Evolutionary conservation across 352 stramenopile genomes (phyloP), one percentile per base, ranked within the genome.

Genomic region (Halophytophthora batemanensis): DNA sequence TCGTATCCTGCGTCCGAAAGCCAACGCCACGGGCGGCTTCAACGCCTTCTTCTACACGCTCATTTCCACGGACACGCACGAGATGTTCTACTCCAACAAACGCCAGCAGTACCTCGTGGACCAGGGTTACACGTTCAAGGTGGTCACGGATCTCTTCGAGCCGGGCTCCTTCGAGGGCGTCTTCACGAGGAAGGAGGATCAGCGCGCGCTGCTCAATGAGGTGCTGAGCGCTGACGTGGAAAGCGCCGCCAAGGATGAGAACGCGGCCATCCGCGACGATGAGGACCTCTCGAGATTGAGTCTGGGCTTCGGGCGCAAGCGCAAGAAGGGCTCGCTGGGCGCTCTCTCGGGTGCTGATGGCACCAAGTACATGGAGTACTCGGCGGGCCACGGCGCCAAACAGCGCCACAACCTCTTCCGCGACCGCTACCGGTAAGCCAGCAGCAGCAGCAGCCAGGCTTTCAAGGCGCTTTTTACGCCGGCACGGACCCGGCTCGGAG

Each of bases 41-140:
- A 99, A 99, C 65, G 97, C 97, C 5, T 99, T 99, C 77, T 99
- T 99, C 66, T 99, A 99, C 80, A 99, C 98, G 28, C 80, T 99
- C 21, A 97, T 99, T 41, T 98, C 95, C 46, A 98, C 93, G 8
- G 97, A 99, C 70, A 99, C 97, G 41, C 88, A 97, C 61, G 98
- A 99, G 61, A 99, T 99, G 97, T 99, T 97, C 61, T 99, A 99
- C 77, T 98, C 88, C 34, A 96, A 98, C 49, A 99, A 99, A 67
- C 82, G 98, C 2, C 97, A 99, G 69, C 96, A 99, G 69, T 99
- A 99, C 70, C 83, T 99, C 17, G 97, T 99, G 52, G 97, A 99
- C 72, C 98, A 99, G 67, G 98, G 98, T 44, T 99, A 99, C 71
- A 99, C 96, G 18, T 99, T 99, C 76, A 99, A 99, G 78, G 97